A percentile compares a stretch with the other conserved stretches of the same genome.
Evolutionary conservation across 1,139 yeast genomes (phyloP).

Genomic region (Saccharomyces hybrid): DNA sequence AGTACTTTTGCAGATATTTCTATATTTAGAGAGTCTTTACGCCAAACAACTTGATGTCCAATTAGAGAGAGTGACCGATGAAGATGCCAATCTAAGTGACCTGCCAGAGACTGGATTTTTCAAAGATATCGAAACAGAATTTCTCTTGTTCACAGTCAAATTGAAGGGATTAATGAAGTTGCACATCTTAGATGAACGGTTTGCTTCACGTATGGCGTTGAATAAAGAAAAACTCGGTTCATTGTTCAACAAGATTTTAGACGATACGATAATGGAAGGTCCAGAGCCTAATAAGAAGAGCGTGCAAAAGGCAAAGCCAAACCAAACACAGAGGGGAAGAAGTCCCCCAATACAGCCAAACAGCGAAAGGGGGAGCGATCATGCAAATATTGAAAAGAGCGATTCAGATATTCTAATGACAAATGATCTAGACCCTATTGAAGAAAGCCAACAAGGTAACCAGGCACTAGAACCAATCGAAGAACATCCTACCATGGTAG

Average conservation of each 20-base stretch:
- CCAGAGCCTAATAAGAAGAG: not conserved
- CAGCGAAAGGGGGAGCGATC: not conserved
- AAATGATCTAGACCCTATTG: conserved; percentile 6
- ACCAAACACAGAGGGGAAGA: not conserved
- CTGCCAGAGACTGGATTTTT: conserved; percentile 19
- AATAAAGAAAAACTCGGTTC: conserved; percentile 45
- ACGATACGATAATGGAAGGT: conserved; percentile 24
- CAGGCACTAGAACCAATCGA: conserved; percentile 12
- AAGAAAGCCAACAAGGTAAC: conserved; percentile 5
- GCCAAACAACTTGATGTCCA: conserved; percentile 30
- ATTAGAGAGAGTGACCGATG: conserved; percentile 49
- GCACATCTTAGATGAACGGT: conserved; percentile 33
- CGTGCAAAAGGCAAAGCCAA: not conserved
- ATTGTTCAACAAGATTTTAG: conserved; percentile 28
- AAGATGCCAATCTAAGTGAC: conserved; percentile 49
- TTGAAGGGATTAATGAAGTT: conserved; percentile 40
- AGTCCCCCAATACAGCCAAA: not conserved
- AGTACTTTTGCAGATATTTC: conserved; percentile 29
- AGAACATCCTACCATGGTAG: conserved; percentile 9
- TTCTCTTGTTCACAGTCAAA: conserved; percentile 48
- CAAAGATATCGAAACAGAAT: conserved; percentile 34
- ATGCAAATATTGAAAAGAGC: not conserved
- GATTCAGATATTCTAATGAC: not conserved
- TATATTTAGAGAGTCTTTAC: conserved; percentile 32
- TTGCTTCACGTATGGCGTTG: conserved; percentile 40